Conservation (phyloP, 139 green algal species). For the Dunaliella sp. region DNA sequence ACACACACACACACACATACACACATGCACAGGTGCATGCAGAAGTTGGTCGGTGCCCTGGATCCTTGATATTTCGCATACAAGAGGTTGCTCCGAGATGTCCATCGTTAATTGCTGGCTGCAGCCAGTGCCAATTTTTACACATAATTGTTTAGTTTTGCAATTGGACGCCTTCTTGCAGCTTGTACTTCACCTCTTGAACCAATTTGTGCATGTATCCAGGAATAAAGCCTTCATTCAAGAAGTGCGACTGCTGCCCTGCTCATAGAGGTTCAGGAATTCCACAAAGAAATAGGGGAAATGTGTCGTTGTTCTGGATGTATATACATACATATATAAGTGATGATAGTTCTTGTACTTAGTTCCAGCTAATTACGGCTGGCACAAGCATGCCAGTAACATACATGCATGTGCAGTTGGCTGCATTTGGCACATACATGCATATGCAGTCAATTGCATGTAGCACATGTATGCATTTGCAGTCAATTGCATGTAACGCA, state of each 20-base stretch:
- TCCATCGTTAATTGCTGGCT: neutral
- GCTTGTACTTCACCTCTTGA: neutral
- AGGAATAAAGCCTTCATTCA: too few species aligned
- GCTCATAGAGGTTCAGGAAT: too few species aligned
- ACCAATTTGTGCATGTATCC: neutral
- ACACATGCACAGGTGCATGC: neutral
- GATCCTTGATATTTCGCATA: neutral
- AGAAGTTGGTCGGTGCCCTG: neutral
- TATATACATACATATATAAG: neutral
- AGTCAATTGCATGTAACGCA: too few species aligned
- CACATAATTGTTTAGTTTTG: neutral
- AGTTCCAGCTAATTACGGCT: neutral
- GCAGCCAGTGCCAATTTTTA: neutral
- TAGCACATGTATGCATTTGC: too few species aligned
- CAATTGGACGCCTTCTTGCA: neutral
- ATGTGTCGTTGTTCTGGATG: neutral
- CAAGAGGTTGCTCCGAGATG: neutral
- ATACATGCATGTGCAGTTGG: too few species aligned
- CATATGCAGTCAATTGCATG: too few species aligned
- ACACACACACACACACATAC: neutral
- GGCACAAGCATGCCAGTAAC: neutral
- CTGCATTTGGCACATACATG: too few species aligned
- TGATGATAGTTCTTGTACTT: neutral
- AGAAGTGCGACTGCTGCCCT: too few species aligned
- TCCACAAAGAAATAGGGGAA: too few species aligned